These are phyloP conservation scores for Phytophthora litchii DNA, from an alignment of 352 stramenopile species.

Conservation along the genomic window DNA sequence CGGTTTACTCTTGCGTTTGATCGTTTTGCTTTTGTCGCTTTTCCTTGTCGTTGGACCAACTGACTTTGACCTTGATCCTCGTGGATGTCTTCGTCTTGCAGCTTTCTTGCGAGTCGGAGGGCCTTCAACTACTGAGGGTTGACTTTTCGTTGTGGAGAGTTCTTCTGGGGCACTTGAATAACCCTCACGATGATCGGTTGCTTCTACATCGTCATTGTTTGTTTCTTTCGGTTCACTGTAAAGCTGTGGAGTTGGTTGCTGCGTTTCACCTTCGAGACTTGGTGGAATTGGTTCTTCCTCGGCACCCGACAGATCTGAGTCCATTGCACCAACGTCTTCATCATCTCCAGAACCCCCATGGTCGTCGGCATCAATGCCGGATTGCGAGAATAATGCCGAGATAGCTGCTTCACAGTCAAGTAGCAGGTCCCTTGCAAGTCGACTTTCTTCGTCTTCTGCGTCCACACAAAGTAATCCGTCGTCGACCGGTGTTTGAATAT, in stretches of 20 bases:
- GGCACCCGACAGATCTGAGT: constrained; percentile 72
- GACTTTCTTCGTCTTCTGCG: constrained; percentile 30
- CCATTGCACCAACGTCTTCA: constrained; percentile 16
- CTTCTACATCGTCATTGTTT: not conserved
- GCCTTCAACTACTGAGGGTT: not conserved
- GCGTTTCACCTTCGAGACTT: constrained; percentile 15
- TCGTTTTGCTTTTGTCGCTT: constrained; percentile 37
- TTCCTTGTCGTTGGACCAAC: constrained; percentile 18
- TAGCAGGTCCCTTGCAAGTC: constrained; percentile 42
- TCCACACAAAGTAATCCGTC: not conserved
- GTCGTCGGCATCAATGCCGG: constrained; percentile 31
- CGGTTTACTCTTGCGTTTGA: constrained; percentile 25
- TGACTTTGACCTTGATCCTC: constrained; percentile 26
- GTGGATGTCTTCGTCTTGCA: constrained; percentile 18
- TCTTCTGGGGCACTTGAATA: constrained; percentile 49
- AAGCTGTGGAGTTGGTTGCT: constrained; percentile 2
- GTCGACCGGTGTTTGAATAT: not conserved
- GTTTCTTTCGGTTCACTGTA: constrained; percentile 3
- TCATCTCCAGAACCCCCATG: constrained; percentile 16
- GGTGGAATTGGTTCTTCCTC: constrained; percentile 72
- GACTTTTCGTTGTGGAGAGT: constrained; percentile 12
- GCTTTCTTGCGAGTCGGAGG: constrained; percentile 22
- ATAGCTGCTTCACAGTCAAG: constrained; percentile 69
- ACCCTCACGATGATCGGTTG: constrained; percentile 17
- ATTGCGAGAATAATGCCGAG: constrained; percentile 53